Evolutionary conservation across 2,329 filamentous ascomycete genomes (phyloP), one percentile per base, ranked within the genome.

Genomic region (Ophioceras dolichostomum): DNA sequence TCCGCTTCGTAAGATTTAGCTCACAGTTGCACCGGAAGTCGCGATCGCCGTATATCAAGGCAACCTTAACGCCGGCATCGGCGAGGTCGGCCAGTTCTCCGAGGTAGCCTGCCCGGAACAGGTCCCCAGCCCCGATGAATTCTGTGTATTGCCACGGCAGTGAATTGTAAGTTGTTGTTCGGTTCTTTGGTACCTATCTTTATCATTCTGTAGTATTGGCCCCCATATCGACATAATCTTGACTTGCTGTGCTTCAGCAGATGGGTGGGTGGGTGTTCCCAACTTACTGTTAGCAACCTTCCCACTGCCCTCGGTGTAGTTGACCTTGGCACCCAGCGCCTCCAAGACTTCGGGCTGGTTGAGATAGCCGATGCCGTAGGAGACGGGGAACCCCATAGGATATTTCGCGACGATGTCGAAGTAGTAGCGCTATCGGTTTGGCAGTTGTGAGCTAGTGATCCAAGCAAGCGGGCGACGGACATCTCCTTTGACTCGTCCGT

Each of bases 21-120:
- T 20, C 16, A 41, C 79, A 79, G 52, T 78, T 78, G 54, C 73
- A 79, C 41, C 74, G 68, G 49, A 73, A 77, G 53, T 79, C 74
- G 41, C 71, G 57, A 48, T 78, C 73, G 19, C 73, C 73, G 51
- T 89, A 84, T 38, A 87, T 68, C 40, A 91, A 59, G 5, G 79
- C 79, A 12, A 91, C 70, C 9, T 74, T 76, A 14, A 86, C 70
- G 10, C 76, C 78, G 2, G 61, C 64, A 14, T 71, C 63, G 36
- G 83, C 61, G 14, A 83, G 68, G 13, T 64, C 59, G 36, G 77
- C 75, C 10, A 83, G 61, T 38, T 73, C 56, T 36, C 67, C 65
- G 10, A 77, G 28, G 18, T 32, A 44, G 13, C 21, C 37, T 1
- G 59, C 38, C 63, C 55, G 50, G 61, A 49, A 28, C 68, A 60